Base-by-base conservation (phyloP, 2,329 filamentous ascomycete genomes). In the Xylariaceae sp. region DNA sequence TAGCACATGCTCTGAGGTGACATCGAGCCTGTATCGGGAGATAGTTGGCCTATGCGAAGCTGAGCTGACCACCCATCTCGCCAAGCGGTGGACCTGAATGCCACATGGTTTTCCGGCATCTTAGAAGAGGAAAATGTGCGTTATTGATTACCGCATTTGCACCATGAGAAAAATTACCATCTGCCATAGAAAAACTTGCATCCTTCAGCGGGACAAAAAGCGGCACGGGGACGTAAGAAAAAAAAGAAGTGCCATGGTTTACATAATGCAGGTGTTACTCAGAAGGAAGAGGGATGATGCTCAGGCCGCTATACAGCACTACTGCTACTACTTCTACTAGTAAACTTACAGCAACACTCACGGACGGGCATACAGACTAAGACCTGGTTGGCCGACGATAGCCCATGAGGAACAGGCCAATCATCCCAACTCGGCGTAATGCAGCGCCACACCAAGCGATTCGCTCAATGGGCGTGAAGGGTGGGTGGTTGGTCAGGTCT, bases 1-100 rank as follows among this genome's bases (percentile, higher is more conserved):
- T 16, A 21, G 46, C 39, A 29, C 20, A 4, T 36, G 47, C 13
- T 37, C 40, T 33, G 40, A 39, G 20, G n/a, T n/a, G n/a, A n/a
- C n/a, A n/a, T n/a, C n/a, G n/a, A n/a, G n/a, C n/a, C n/a, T n/a
- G n/a, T n/a, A n/a, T n/a, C n/a, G n/a, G n/a, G n/a, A n/a, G n/a
- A n/a, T n/a, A n/a, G n/a, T n/a, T n/a, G n/a, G n/a, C n/a, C n/a
- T 18, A 10, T 45, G 33, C 40, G 16, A 41, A 45, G 18, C 6
- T 26, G 29, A 43, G 53, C 53, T 55, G 47, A 48, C 53, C 48
- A 52, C 53, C 49, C 33, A 32, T 43, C 30, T 55, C 53, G 52
- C 41, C 48, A 47, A n/a, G n/a, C 6, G 16, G 48, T 43, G 53
- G 42, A 27, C 48, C 42, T 37, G 23, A 40, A 51, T 42, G 46